Evolutionary conservation across 768 basidiomycete genomes (phyloP).

Genomic region (Phanerochaete carnosa): DNA sequence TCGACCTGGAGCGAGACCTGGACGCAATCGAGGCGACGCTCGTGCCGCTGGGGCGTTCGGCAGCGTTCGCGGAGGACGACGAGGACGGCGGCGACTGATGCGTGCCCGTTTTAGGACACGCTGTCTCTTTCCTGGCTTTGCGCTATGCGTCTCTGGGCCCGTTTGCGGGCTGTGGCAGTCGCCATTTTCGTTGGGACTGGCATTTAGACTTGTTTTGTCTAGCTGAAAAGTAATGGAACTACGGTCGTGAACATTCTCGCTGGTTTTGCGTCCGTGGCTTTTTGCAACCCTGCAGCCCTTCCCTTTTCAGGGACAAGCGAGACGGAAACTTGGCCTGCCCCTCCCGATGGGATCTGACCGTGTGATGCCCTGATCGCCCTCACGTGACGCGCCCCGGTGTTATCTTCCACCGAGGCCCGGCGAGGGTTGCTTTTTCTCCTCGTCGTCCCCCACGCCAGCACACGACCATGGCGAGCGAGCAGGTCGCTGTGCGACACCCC

Average conservation of each 20-base stretch:
- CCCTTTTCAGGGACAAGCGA: background rate
- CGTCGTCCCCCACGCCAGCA: background rate
- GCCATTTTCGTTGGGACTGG: no score
- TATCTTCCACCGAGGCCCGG: background rate
- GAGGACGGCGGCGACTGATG: conserved; percentile 1
- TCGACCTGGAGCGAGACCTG: conserved; percentile 58
- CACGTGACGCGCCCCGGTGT: background rate
- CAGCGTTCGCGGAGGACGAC: conserved; percentile 15
- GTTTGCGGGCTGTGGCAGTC: no score
- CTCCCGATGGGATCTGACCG: background rate
- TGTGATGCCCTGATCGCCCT: background rate
- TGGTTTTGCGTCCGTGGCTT: no score
- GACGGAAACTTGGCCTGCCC: background rate
- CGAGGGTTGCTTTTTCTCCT: background rate
- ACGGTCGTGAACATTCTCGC: no score
- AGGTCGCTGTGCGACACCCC: conserved; percentile 9
- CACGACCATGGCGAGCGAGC: conserved; percentile 11
- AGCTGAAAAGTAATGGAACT: no score
- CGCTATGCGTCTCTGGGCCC: background rate
- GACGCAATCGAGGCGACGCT: conserved; percentile 46
- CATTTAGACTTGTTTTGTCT: no score
- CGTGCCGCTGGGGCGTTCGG: conserved; percentile 18
- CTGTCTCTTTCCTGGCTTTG: background rate
- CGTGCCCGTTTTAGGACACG: no score
- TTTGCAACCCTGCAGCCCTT: no score